Percentiles rank a stretch among this genome's conserved stretches.
Evolutionary conservation across 768 basidiomycete genomes (phyloP).

Genomic region (Tremella mesenterica): DNA sequence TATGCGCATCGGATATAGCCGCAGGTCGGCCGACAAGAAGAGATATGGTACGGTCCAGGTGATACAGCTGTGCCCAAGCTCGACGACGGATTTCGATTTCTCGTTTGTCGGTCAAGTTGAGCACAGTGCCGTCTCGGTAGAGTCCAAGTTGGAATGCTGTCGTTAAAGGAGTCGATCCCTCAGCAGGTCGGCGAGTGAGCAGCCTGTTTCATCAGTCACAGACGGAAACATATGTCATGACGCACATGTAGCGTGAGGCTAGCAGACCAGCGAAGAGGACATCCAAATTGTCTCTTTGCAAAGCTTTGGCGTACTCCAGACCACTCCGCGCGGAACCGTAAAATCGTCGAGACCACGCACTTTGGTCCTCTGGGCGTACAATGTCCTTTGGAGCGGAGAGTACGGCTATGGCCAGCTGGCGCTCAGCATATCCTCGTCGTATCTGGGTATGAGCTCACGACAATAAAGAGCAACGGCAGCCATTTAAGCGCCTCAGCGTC

Average conservation of each 20-base stretch:
- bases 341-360: conserved; percentile 42
- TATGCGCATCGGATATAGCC: conserved; percentile 43
- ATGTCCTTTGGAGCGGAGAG: conserved; percentile 42
- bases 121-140: conserved; percentile 43
- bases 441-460: conserved; percentile 24
- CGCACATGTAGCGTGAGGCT: conserved; percentile 45
- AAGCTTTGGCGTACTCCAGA: conserved; percentile 43
- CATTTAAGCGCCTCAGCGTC: conserved; percentile 43
- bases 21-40: conserved; percentile 45
- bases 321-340: conserved; percentile 42
- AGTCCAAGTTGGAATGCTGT: conserved; percentile 46
- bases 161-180: conserved; percentile 45
- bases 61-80: conserved; percentile 44
- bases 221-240: neutral
- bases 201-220: conserved; percentile 30
- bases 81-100: conserved; percentile 45
- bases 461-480: conserved; percentile 44
- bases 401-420: conserved; percentile 43
- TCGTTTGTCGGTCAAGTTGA: conserved; percentile 42
- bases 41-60: conserved; percentile 45
- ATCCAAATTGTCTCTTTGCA: conserved; percentile 45
- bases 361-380: conserved; percentile 35
- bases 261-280: conserved; percentile 44
- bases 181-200: conserved; percentile 43
- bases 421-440: neutral